These are phyloP conservation scores for Fusarium austroafricanum DNA, from an alignment of 2,329 filamentous ascomycete genomes.

Conservation along the genomic window DNA sequence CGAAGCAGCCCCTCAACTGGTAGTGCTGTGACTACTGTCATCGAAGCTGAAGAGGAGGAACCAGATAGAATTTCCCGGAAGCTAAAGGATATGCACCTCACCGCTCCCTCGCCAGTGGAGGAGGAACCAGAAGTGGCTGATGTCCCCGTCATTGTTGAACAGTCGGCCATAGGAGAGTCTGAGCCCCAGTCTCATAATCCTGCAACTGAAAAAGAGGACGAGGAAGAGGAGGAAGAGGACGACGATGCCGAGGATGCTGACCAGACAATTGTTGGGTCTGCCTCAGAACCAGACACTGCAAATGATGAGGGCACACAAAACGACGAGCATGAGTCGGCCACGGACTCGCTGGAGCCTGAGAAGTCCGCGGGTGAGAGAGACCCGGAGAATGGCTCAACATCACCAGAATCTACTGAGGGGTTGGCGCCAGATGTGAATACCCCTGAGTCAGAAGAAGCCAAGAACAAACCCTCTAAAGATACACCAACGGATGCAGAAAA, in stretches of 20 bases:
- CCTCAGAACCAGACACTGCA: slow-evolving; percentile 35
- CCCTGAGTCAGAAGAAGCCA: slow-evolving; percentile 12
- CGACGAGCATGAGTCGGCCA: slow-evolving; percentile 9
- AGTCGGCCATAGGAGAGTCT: slow-evolving; percentile 45
- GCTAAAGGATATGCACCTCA: slow-evolving; percentile 61
- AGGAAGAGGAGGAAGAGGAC: slow-evolving; percentile 20
- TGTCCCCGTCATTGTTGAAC: slow-evolving; percentile 57
- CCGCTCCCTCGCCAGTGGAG: slow-evolving; percentile 70
- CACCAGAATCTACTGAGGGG: slow-evolving; percentile 14
- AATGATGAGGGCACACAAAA: slow-evolving; percentile 11
- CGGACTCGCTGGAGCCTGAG: slow-evolving; percentile 32
- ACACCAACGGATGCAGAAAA: slow-evolving; percentile 1
- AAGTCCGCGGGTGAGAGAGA: slow-evolving; percentile 36
- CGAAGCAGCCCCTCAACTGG: slow-evolving; percentile 84
- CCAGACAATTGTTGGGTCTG: slow-evolving; percentile 41
- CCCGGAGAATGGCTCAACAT: slow-evolving; percentile 9
- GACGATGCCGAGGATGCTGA: slow-evolving; percentile 39
- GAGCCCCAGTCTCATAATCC: slow-evolving; percentile 5
- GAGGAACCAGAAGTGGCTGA: slow-evolving; percentile 55
- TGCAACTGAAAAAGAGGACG: slow-evolving; percentile 17
- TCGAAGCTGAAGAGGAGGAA: slow-evolving; percentile 85
- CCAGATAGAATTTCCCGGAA: slow-evolving; percentile 59
- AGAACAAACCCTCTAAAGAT: slow-evolving; percentile 20
- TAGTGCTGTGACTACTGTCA: slow-evolving; percentile 81
- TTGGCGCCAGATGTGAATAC: not conserved